A percentile compares a stretch with the other conserved stretches of the same genome.
phyloP scores from a whole-genome alignment of 129 eudicot genomes.

The Pittosporum tobira region DNA sequence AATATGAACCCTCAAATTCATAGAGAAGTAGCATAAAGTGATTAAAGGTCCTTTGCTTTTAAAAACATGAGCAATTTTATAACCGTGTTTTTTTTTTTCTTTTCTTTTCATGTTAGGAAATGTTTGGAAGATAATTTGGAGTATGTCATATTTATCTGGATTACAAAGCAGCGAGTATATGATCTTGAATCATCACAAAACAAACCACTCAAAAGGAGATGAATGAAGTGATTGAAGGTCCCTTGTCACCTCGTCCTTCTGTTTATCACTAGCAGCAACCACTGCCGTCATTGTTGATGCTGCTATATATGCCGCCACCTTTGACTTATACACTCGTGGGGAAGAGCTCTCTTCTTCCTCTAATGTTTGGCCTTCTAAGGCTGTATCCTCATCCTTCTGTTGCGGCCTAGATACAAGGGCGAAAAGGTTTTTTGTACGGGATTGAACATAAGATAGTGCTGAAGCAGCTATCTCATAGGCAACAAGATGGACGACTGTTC shows the following conservation, averaged over 20 bases:
- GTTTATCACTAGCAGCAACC: constrained; percentile 70
- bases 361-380: background rate
- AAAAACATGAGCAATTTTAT: too few species aligned
- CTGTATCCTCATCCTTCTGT: constrained; percentile 9
- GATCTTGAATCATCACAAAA: constrained; percentile 66
- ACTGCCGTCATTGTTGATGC: constrained; percentile 88
- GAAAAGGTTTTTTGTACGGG: constrained; percentile 36
- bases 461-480: constrained; percentile 79
- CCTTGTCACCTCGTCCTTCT: constrained; percentile 67
- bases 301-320: constrained; percentile 75
- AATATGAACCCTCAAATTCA: too few species aligned
- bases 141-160: constrained; percentile 39
- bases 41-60: background rate
- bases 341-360: constrained; percentile 24
- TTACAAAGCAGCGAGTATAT: constrained; percentile 69
- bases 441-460: constrained; percentile 68
- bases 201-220: constrained; percentile 83
- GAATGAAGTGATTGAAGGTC: constrained; percentile 67
- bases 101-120: too few species aligned
- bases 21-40: background rate
- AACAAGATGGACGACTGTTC: constrained; percentile 21
- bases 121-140: background rate
- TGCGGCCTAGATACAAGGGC: constrained; percentile 22
- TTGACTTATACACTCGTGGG: constrained; percentile 40
- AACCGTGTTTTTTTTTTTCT: too few species aligned